phyloP scores from a whole-genome alignment of 768 basidiomycete genomes.

The Leucocoprinus leucothites region DNA sequence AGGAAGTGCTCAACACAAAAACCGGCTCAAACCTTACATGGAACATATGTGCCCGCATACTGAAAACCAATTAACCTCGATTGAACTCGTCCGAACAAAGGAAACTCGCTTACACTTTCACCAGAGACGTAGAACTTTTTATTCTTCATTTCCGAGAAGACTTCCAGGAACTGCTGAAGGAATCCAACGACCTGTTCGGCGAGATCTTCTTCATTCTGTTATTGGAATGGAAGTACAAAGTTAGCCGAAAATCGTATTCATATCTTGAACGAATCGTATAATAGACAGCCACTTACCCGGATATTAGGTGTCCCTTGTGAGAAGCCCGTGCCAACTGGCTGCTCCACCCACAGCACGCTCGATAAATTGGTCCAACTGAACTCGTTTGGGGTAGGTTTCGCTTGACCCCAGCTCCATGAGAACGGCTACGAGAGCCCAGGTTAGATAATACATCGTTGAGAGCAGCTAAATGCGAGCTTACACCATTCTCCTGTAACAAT shows the following conservation, averaged over 20 bases:
- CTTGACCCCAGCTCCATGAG: slow-evolving; percentile 61
- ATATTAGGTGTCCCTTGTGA: slow-evolving; percentile 68
- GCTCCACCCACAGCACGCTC: slow-evolving; percentile 72
- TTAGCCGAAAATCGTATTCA: too few species aligned
- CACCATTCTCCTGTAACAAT: slow-evolving; percentile 72
- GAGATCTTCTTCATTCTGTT: slow-evolving; percentile 46
- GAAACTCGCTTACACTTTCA: slow-evolving; percentile 57
- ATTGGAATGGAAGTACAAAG: neutral
- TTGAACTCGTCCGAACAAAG: neutral
- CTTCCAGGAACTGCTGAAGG: slow-evolving; percentile 70
- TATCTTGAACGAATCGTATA: too few species aligned
- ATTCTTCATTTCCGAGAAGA: slow-evolving; percentile 70
- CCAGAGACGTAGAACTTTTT: slow-evolving; percentile 71
- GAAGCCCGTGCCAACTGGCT: slow-evolving; percentile 79
- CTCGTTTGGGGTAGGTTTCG: slow-evolving; percentile 59
- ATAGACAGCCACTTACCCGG: slow-evolving; percentile 41
- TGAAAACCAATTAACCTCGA: slow-evolving; percentile 19
- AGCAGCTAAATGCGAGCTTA: slow-evolving; percentile 25
- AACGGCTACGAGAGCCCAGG: slow-evolving; percentile 46
- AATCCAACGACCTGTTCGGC: slow-evolving; percentile 55
- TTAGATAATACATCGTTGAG: neutral
- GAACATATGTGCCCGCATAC: slow-evolving; percentile 66
- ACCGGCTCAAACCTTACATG: slow-evolving; percentile 39
- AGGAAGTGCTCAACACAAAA: neutral
- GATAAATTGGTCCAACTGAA: slow-evolving; percentile 81